Conservation (phyloP, 1,139 yeast species). For the Zygosaccharomyces sapae region DNA sequence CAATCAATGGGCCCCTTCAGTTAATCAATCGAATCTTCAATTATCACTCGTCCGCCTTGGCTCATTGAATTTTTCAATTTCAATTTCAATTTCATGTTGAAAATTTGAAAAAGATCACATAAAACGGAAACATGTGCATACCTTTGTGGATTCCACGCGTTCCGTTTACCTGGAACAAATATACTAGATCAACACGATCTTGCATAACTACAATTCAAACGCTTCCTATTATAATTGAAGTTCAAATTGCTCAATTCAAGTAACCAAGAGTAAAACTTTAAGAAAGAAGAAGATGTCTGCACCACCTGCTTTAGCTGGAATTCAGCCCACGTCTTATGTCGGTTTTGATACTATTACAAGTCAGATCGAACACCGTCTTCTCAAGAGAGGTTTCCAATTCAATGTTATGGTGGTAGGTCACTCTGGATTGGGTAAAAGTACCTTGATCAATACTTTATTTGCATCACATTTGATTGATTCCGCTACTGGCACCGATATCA, state of each 20-base stretch:
- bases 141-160: constrained; percentile 11
- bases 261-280: not conserved
- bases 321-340: constrained; percentile 56
- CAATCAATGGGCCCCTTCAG: not conserved
- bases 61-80: not conserved
- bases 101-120: constrained; percentile 3
- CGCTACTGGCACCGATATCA: constrained; percentile 48
- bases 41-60: not conserved
- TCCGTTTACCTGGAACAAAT: constrained; percentile 4
- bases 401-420: constrained; percentile 93
- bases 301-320: constrained; percentile 8
- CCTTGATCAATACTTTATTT: constrained; percentile 84
- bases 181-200: not conserved
- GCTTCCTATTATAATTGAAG: not conserved
- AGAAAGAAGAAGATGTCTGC: constrained; percentile 7
- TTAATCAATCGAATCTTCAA: not conserved
- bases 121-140: not conserved
- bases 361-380: constrained; percentile 87
- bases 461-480: constrained; percentile 74
- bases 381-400: constrained; percentile 91
- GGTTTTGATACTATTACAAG: constrained; percentile 96
- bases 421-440: constrained; percentile 92
- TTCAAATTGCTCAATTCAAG: not conserved
- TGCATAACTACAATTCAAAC: not conserved
- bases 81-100: not conserved